These are phyloP conservation scores for Pugionium dolabratum DNA, from an alignment of 345 rosid species.

Conservation along the genomic window DNA sequence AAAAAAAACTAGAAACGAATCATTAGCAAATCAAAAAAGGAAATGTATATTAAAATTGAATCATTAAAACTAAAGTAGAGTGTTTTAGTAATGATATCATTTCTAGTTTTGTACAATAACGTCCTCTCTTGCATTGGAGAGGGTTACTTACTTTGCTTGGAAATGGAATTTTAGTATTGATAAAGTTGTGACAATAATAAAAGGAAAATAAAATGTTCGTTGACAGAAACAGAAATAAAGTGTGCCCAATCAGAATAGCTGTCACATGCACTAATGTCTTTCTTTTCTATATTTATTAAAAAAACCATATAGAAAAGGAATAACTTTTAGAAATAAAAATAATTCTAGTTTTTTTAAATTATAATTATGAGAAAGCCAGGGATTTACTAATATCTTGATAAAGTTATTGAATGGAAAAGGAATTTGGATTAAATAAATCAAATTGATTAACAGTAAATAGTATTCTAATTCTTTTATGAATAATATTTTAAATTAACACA, in stretches of 20 bases:
- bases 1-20: too few species aligned
- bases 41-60: neutral
- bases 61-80: too few species aligned
- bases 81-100: too few species aligned
- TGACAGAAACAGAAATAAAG: conserved; percentile 24
- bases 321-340: neutral
- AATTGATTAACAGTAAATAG: too few species aligned
- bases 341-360: too few species aligned
- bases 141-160: conserved; percentile 17
- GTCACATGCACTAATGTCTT: conserved; percentile 33
- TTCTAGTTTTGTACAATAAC: too few species aligned
- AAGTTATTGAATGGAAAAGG: too few species aligned
- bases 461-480: too few species aligned
- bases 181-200: conserved; percentile 17
- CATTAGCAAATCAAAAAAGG: conserved; percentile 10
- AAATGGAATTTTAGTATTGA: neutral
- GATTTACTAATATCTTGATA: too few species aligned
- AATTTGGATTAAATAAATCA: too few species aligned
- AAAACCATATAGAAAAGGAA: neutral
- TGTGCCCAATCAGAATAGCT: conserved; percentile 20
- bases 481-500: too few species aligned
- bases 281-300: conserved; percentile 9
- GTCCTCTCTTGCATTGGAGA: conserved; percentile 7
- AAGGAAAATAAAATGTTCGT: conserved; percentile 24
- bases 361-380: too few species aligned